These are phyloP conservation scores for Lithocarpus polystachyus DNA, from an alignment of 306 rosid species.

Conservation along the genomic window DNA sequence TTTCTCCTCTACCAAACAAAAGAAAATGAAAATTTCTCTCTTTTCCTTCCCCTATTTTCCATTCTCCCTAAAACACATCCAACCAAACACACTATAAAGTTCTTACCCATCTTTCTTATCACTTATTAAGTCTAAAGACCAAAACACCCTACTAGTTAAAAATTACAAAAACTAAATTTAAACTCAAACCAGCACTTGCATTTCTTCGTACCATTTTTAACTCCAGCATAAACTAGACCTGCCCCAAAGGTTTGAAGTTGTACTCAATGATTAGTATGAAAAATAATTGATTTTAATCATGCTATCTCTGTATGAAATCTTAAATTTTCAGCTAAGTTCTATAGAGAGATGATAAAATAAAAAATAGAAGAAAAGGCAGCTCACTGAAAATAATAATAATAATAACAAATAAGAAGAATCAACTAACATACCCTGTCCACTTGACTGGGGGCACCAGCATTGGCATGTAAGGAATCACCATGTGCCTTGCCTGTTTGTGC, in stretches of 20 bases:
- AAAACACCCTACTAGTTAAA: not conserved
- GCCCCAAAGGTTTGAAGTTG: not conserved
- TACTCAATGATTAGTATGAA: not conserved
- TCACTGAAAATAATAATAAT: constrained; percentile 5
- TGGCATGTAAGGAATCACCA: constrained; percentile 97
- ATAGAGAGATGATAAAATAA: constrained; percentile 11
- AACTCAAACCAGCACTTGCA: not conserved
- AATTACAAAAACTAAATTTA: not conserved
- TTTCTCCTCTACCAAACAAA: no score
- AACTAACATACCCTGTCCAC: constrained; percentile 82
- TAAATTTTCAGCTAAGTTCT: not conserved
- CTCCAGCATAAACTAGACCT: not conserved
- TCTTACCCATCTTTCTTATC: no score
- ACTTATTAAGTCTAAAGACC: not conserved
- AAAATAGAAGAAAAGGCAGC: constrained; percentile 3
- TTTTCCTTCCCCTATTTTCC: no score
- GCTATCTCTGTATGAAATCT: not conserved
- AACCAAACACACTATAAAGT: no score
- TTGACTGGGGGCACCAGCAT: constrained; percentile 90
- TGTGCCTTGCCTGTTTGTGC: constrained; percentile 70
- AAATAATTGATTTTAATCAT: not conserved
- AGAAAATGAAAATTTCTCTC: no score
- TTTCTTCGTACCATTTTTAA: not conserved
- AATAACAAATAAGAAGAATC: not conserved
- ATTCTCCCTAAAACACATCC: no score